Conservation (phyloP, 345 rosid species). For the Orychophragmus violaceus region DNA sequence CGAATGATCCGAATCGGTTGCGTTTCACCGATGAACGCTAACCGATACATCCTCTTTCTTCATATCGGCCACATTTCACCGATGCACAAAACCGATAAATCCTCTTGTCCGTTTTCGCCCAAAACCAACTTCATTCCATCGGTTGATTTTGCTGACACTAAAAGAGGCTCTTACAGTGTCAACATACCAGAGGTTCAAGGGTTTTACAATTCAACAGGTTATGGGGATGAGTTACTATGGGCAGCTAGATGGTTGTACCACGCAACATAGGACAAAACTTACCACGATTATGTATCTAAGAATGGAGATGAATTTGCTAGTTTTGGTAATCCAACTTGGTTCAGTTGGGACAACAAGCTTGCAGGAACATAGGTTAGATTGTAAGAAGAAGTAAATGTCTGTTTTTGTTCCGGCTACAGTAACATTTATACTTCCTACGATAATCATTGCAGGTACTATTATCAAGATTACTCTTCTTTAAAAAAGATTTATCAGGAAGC, state of each 20-base stretch:
- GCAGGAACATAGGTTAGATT: constrained; percentile 80
- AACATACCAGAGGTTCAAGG: constrained; percentile 59
- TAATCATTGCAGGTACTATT: constrained; percentile 70
- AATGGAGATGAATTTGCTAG: constrained; percentile 64
- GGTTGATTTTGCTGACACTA: constrained; percentile 70
- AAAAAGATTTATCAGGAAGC: constrained; percentile 52
- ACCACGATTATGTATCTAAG: constrained; percentile 62
- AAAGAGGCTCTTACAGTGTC: constrained; percentile 57
- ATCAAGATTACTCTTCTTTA: constrained; percentile 74
- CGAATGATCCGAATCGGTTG: too few relatives aligned
- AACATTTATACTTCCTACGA: background rate
- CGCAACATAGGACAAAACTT: constrained; percentile 68
- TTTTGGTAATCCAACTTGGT: constrained; percentile 91
- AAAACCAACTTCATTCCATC: too few relatives aligned
- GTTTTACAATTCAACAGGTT: constrained; percentile 90
- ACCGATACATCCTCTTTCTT: too few relatives aligned
- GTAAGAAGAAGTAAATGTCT: background rate
- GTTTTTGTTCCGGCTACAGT: background rate
- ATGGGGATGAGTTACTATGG: constrained; percentile 89
- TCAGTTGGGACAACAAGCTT: constrained; percentile 95
- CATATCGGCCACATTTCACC: too few relatives aligned
- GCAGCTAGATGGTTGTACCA: constrained; percentile 96
- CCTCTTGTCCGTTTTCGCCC: too few relatives aligned
- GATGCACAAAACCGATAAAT: too few relatives aligned
- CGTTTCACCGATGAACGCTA: too few relatives aligned